Percentiles rank a stretch among this genome's conserved stretches.
phyloP scores from a whole-genome alignment of 164 flowering plant species.

The Tetrastigma voinierianum region DNA sequence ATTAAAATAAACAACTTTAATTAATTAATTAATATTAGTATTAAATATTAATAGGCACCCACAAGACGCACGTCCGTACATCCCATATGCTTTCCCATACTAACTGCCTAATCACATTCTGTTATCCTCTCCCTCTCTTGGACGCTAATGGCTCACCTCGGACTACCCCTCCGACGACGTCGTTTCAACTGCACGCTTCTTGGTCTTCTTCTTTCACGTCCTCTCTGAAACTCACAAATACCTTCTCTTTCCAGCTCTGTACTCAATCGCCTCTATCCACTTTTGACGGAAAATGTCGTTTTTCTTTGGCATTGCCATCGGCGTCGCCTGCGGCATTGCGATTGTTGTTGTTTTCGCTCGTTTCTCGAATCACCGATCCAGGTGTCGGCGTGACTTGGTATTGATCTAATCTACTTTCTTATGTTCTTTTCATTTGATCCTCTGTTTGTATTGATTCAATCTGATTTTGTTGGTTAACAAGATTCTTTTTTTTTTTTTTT shows the following conservation, averaged over 20 bases:
- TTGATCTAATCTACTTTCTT: neutral
- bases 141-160: no score
- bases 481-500: neutral
- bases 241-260: neutral
- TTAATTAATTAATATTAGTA: neutral
- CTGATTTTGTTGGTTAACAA: neutral
- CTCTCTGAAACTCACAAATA: neutral
- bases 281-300: constrained; percentile 35
- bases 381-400: constrained; percentile 49
- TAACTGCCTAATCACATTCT: no score
- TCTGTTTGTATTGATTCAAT: neutral
- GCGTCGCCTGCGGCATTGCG: constrained; percentile 45
- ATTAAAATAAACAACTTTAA: neutral
- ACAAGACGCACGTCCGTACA: no score
- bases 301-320: constrained; percentile 36
- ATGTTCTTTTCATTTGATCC: neutral
- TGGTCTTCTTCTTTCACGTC: neutral
- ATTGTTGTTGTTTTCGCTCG: constrained; percentile 42
- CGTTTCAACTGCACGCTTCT: neutral
- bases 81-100: no score
- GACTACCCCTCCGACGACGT: no score
- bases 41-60: no score
- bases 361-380: constrained; percentile 38
- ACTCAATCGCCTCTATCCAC: neutral
- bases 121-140: no score